Percentiles rank a stretch among this genome's conserved stretches.
phyloP scores from a whole-genome alignment of 139 green algal species.

The Raphidocelis subcapitata region DNA sequence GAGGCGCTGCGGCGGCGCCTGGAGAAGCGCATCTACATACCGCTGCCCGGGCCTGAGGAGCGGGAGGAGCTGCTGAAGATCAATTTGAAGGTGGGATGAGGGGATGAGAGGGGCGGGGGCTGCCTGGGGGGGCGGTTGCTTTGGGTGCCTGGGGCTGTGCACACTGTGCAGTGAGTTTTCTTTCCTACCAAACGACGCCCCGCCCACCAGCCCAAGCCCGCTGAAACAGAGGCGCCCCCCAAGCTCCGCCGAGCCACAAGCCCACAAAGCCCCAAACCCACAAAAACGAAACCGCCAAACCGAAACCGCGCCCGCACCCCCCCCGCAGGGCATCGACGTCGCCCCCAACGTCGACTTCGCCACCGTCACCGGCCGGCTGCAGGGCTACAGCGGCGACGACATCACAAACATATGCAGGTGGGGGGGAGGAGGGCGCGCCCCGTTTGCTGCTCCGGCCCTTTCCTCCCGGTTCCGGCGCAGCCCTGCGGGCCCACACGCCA shows the following conservation, averaged over 20 bases:
- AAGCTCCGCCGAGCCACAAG: too few species aligned
- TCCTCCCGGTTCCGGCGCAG: too few species aligned
- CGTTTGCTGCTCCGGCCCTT: too few species aligned
- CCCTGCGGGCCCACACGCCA: too few species aligned
- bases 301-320: too few species aligned
- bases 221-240: too few species aligned
- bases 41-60: slow-evolving; percentile 71
- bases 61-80: slow-evolving; percentile 82
- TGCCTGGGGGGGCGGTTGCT: not conserved
- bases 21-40: slow-evolving; percentile 97
- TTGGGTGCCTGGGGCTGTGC: not conserved
- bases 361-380: slow-evolving; percentile 55
- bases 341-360: slow-evolving; percentile 70
- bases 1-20: slow-evolving; percentile 87
- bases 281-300: too few species aligned
- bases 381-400: slow-evolving; percentile 85
- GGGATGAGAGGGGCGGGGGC: not conserved
- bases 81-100: slow-evolving; percentile 64
- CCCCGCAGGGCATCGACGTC: slow-evolving; percentile 59
- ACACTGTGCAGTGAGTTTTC: not conserved
- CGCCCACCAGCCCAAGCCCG: not conserved
- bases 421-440: not conserved
- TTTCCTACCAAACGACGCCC: not conserved
- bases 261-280: too few species aligned
- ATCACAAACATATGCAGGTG: slow-evolving; percentile 77